Evolutionary conservation across 129 eudicot genomes (phyloP).

Genomic region (Flaveria trinervia): DNA sequence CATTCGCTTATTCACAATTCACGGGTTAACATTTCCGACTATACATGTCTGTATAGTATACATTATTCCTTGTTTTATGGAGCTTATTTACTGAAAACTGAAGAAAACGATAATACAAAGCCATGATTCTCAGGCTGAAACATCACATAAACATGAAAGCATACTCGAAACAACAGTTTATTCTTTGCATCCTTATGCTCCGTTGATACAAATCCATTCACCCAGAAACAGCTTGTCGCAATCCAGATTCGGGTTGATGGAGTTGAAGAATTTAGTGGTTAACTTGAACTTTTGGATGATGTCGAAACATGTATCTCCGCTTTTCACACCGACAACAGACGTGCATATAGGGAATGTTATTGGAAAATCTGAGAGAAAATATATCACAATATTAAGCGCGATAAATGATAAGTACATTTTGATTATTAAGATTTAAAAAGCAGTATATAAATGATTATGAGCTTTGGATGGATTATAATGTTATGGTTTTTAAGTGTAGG

Average conservation of each 20-base stretch:
- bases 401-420: not conserved
- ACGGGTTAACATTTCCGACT: no score
- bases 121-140: not conserved
- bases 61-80: not conserved
- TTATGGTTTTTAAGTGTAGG: not conserved
- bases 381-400: not conserved
- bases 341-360: constrained; percentile 19
- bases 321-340: constrained; percentile 38
- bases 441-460: not conserved
- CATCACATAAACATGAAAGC: not conserved
- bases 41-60: no score
- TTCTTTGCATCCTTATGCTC: constrained; percentile 20
- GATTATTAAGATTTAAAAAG: not conserved
- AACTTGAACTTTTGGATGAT: constrained; percentile 35
- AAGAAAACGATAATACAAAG: constrained; percentile 10
- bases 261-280: constrained; percentile 16
- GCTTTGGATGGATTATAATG: no score
- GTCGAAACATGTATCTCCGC: constrained; percentile 52
- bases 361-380: not conserved
- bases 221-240: constrained; percentile 52
- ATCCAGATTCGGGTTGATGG: constrained; percentile 51
- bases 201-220: constrained; percentile 55
- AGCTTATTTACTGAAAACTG: not conserved
- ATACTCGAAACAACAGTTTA: not conserved
- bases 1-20: no score